These are phyloP conservation scores for Trichoderma polysporum DNA, from an alignment of 2,329 filamentous ascomycete species.

Conservation along the genomic window DNA sequence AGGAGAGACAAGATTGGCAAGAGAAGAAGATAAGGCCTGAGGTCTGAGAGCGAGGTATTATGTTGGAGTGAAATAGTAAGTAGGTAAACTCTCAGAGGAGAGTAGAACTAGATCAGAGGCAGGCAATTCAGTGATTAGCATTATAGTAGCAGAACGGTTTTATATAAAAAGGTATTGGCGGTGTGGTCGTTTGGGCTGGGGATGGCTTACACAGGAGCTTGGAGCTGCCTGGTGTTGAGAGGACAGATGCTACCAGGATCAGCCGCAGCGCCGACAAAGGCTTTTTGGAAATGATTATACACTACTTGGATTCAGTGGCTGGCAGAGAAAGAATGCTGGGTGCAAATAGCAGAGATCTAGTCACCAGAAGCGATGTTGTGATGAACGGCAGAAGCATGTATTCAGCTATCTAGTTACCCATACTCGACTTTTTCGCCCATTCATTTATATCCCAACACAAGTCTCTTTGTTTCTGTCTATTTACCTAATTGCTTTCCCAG, in stretches of 20 bases:
- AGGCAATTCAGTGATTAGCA: too few species aligned
- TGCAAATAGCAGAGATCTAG: too few species aligned
- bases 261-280: background rate
- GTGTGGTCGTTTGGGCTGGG: background rate
- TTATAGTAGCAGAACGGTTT: background rate
- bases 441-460: background rate
- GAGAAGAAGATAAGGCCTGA: background rate
- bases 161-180: background rate
- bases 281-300: background rate
- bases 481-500: conserved; percentile 63
- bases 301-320: background rate
- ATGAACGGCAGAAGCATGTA: background rate
- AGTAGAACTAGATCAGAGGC: background rate
- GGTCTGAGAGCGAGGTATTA: background rate
- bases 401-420: background rate
- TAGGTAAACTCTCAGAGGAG: background rate
- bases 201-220: background rate
- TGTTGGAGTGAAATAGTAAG: background rate
- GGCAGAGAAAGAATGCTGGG: background rate
- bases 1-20: background rate
- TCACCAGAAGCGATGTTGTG: background rate
- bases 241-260: background rate
- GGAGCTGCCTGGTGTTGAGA: background rate
- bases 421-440: background rate
- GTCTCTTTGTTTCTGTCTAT: background rate